A percentile compares a stretch with the other conserved stretches of the same genome.
Evolutionary conservation across 306 rosid genomes (phyloP).

Genomic region (Castanea crenata): DNA sequence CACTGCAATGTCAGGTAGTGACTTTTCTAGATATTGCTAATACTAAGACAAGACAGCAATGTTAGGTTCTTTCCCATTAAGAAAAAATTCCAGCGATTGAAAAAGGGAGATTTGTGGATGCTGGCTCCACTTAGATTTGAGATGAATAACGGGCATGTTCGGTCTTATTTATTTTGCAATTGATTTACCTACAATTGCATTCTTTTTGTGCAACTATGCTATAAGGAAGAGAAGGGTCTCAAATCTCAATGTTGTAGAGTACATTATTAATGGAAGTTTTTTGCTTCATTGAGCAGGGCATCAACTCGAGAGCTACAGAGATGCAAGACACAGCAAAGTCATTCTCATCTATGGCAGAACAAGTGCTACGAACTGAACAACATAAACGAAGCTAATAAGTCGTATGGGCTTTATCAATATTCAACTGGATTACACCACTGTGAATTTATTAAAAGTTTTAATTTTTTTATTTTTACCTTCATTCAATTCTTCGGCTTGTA

Average conservation of each 20-base stretch:
- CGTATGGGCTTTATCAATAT: background rate
- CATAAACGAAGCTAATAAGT: constrained; percentile 40
- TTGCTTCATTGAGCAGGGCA: constrained; percentile 48
- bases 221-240: too few species aligned
- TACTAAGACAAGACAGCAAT: background rate
- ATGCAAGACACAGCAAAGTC: constrained; percentile 83
- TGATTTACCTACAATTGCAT: too few species aligned
- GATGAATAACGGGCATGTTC: too few species aligned
- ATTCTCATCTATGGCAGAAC: constrained; percentile 79
- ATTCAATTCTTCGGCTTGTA: constrained; percentile 2
- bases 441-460: background rate
- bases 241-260: too few species aligned
- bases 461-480: background rate
- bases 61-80: background rate
- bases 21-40: background rate
- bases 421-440: background rate
- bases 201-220: too few species aligned
- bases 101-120: background rate
- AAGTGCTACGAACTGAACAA: constrained; percentile 63
- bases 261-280: background rate
- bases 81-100: background rate
- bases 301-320: constrained; percentile 49
- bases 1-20: background rate
- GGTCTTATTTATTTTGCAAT: too few species aligned
- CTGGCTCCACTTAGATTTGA: too few species aligned